These are phyloP conservation scores for Boletellus emodensis DNA, from an alignment of 768 basidiomycete genomes.

Conservation along the genomic window DNA sequence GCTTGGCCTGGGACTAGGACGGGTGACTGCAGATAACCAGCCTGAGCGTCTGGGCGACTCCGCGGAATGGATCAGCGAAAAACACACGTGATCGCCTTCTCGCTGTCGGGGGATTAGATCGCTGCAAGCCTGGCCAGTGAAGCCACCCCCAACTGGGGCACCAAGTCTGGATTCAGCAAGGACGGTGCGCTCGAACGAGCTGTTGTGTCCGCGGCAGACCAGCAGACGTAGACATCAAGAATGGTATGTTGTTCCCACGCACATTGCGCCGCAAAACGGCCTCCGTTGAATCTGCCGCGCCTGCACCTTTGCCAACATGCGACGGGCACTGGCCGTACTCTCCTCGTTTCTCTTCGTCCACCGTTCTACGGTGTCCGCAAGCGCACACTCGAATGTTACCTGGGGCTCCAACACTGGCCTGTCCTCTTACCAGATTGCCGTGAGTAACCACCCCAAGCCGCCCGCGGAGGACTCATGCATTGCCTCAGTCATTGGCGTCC, in stretches of 20 bases:
- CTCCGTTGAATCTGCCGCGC: neutral
- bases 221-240: neutral
- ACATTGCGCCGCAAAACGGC: neutral
- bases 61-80: neutral
- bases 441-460: slow-evolving; percentile 10
- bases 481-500: slow-evolving; percentile 18
- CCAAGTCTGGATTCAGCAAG: neutral
- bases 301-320: slow-evolving; percentile 18
- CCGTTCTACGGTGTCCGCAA: neutral
- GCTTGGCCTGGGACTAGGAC: neutral
- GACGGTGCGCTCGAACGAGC: neutral
- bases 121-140: neutral
- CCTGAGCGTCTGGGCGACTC: neutral
- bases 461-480: slow-evolving; percentile 11
- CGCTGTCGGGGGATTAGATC: too few relatives aligned
- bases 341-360: slow-evolving; percentile 12
- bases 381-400: slow-evolving; percentile 10
- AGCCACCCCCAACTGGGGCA: neutral
- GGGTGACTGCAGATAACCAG: neutral
- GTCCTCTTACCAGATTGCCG: slow-evolving; percentile 25
- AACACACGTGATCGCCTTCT: neutral
- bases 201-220: too few relatives aligned
- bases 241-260: slow-evolving; percentile 14
- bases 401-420: slow-evolving; percentile 11
- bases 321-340: slow-evolving; percentile 15